These are phyloP conservation scores for Wickerhamia fluorescens DNA, from an alignment of 805 yeast genomes.

Conservation along the genomic window DNA sequence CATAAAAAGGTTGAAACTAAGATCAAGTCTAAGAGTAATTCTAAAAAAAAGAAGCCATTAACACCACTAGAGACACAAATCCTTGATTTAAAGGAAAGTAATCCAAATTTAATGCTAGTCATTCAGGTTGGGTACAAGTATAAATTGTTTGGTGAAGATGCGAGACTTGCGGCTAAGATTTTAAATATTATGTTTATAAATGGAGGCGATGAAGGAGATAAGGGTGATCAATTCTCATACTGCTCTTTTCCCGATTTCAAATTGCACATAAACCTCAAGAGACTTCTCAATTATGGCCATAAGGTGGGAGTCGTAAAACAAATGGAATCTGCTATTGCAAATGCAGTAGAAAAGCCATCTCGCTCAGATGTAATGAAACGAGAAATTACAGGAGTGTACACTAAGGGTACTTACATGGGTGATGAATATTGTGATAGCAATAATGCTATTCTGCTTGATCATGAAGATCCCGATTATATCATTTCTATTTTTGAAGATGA, in stretches of 20 bases:
- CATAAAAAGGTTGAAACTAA: conserved; percentile 1
- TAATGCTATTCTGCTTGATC: conserved; percentile 11
- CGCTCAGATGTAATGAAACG: conserved; percentile 53
- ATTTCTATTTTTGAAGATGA: conserved; percentile 30
- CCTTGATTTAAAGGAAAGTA: conserved; percentile 49
- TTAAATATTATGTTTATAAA: conserved; percentile 63
- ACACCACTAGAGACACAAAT: conserved; percentile 81
- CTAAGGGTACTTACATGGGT: conserved; percentile 79
- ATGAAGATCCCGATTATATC: conserved; percentile 37
- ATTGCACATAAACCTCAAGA: conserved; percentile 67
- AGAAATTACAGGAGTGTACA: conserved; percentile 61
- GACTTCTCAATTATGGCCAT: conserved; percentile 62
- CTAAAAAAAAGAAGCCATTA: conserved; percentile 9
- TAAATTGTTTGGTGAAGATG: conserved; percentile 82
- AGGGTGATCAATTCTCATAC: conserved; percentile 59
- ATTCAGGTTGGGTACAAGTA: conserved; percentile 91
- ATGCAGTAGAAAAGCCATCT: conserved; percentile 46
- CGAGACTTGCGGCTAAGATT: conserved; percentile 56
- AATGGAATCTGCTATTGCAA: conserved; percentile 71
- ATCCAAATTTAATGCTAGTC: conserved; percentile 66
- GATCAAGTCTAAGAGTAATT: background rate
- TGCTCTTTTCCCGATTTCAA: conserved; percentile 79
- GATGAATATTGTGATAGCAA: conserved; percentile 27
- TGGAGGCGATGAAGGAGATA: too few relatives aligned
- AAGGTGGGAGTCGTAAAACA: conserved; percentile 89